A percentile compares a stretch with the other conserved stretches of the same genome.
phyloP scores from a whole-genome alignment of 1,139 yeast species.

The Candida buenavistaensis region DNA sequence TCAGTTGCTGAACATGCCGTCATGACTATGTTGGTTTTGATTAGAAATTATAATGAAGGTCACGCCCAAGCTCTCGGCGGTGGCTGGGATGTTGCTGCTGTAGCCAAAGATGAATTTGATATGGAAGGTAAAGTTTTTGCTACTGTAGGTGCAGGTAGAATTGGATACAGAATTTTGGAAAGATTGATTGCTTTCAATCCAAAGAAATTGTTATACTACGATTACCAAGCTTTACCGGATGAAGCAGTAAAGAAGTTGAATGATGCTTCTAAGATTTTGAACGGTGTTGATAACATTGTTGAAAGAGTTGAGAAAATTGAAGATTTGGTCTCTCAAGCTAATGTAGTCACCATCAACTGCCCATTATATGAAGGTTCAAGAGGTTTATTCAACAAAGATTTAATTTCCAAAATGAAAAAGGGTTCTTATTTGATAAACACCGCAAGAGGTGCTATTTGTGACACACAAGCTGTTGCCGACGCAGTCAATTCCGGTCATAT shows the following conservation, averaged over 20 bases:
- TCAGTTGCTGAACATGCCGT: slow-evolving; percentile 83
- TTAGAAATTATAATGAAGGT: slow-evolving; percentile 78
- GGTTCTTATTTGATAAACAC: slow-evolving; percentile 81
- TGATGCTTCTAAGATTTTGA: slow-evolving; percentile 38
- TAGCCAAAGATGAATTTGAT: slow-evolving; percentile 73
- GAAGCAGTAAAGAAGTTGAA: slow-evolving; percentile 56
- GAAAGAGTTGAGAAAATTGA: slow-evolving; percentile 65
- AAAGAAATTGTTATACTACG: slow-evolving; percentile 70
- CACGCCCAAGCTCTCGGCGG: slow-evolving; percentile 65
- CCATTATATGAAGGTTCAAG: slow-evolving; percentile 72
- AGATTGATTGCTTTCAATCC: slow-evolving; percentile 75
- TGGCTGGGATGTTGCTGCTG: slow-evolving; percentile 78
- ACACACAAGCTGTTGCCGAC: slow-evolving; percentile 71
- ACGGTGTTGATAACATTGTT: slow-evolving; percentile 41
- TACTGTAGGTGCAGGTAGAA: slow-evolving; percentile 82
- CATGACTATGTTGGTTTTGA: slow-evolving; percentile 70
- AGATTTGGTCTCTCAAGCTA: slow-evolving; percentile 68
- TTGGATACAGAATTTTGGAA: slow-evolving; percentile 75
- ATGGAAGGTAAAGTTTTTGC: slow-evolving; percentile 75
- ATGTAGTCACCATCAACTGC: slow-evolving; percentile 74
- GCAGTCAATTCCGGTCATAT: slow-evolving; percentile 70
- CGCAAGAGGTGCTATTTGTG: slow-evolving; percentile 81
- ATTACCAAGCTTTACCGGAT: slow-evolving; percentile 67
- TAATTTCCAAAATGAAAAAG: slow-evolving; percentile 70
- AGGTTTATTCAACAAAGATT: slow-evolving; percentile 67